Percentiles rank a stretch among this genome's conserved stretches.
phyloP scores from a whole-genome alignment of 441 rosid species.

The Omphalea diandra region DNA sequence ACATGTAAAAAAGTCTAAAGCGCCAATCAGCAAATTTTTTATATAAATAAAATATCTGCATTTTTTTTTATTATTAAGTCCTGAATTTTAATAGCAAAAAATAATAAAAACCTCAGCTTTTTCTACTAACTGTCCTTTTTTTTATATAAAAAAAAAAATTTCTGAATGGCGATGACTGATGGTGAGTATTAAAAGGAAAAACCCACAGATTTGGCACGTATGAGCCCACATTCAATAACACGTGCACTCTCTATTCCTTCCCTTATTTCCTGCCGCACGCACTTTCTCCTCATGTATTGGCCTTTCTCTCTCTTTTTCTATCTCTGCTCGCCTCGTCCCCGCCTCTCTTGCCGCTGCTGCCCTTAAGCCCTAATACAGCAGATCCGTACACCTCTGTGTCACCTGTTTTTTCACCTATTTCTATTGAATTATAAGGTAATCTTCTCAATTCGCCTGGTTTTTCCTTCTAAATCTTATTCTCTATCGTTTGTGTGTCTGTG shows the following conservation, averaged over 20 bases:
- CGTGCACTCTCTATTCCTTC: slow-evolving; percentile 35
- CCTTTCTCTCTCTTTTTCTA: slow-evolving; percentile 23
- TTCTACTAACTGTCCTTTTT: no score
- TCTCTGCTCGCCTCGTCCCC: slow-evolving; percentile 16
- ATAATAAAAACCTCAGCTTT: neutral
- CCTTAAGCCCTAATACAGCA: slow-evolving; percentile 12
- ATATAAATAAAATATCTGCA: no score
- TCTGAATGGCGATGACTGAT: no score
- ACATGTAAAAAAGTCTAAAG: no score
- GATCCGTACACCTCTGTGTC: slow-evolving; percentile 4
- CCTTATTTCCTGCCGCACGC: slow-evolving; percentile 23
- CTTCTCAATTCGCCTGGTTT: neutral
- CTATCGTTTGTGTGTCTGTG: neutral
- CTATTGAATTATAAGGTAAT: slow-evolving; percentile 34
- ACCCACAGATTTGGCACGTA: slow-evolving; percentile 39
- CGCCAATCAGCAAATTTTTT: no score
- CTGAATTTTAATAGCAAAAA: no score
- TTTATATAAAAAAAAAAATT: neutral
- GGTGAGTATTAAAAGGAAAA: no score
- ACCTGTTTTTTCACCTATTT: slow-evolving; percentile 18
- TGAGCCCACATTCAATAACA: slow-evolving; percentile 27
- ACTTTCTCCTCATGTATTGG: neutral
- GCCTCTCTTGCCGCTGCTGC: slow-evolving; percentile 2
- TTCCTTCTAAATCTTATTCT: neutral
- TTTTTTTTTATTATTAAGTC: no score